Evolutionary conservation across 805 yeast genomes (phyloP).

Genomic region (Tetrapisispora arboricola): DNA sequence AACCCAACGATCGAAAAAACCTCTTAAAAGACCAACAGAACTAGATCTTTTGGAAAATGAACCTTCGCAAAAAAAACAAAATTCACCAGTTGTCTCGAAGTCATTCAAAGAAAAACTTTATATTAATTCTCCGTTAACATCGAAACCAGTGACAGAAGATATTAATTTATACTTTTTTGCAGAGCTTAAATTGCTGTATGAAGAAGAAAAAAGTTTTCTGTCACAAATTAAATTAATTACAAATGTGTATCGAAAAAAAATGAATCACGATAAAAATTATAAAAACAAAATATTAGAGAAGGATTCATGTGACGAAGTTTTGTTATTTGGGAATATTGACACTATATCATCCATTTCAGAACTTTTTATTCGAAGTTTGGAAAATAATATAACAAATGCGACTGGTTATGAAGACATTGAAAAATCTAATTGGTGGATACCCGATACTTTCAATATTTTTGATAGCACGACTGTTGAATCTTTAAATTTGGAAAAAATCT

Average conservation of each 20-base stretch:
- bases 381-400: neutral
- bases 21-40: slow-evolving; percentile 18
- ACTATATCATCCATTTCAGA: slow-evolving; percentile 31
- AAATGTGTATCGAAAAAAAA: slow-evolving; percentile 26
- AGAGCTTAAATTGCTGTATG: slow-evolving; percentile 22
- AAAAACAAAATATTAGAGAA: slow-evolving; percentile 23
- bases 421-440: neutral
- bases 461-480: no score
- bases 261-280: slow-evolving; percentile 23
- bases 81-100: slow-evolving; percentile 29
- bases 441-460: neutral
- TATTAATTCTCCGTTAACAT: slow-evolving; percentile 3
- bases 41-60: slow-evolving; percentile 13
- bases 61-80: slow-evolving; percentile 22
- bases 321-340: slow-evolving; percentile 36
- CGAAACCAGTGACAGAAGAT: slow-evolving; percentile 1
- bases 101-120: slow-evolving; percentile 11
- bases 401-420: neutral
- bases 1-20: neutral
- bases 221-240: slow-evolving; percentile 24
- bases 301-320: slow-evolving; percentile 26
- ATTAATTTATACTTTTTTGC: slow-evolving; percentile 10
- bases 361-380: slow-evolving; percentile 19
- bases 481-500: slow-evolving; percentile 23
- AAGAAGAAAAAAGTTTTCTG: slow-evolving; percentile 29